These are phyloP conservation scores for Spizellomyces sp. DNA, from an alignment of 192 early-diverging fungal genomes.

Conservation along the genomic window DNA sequence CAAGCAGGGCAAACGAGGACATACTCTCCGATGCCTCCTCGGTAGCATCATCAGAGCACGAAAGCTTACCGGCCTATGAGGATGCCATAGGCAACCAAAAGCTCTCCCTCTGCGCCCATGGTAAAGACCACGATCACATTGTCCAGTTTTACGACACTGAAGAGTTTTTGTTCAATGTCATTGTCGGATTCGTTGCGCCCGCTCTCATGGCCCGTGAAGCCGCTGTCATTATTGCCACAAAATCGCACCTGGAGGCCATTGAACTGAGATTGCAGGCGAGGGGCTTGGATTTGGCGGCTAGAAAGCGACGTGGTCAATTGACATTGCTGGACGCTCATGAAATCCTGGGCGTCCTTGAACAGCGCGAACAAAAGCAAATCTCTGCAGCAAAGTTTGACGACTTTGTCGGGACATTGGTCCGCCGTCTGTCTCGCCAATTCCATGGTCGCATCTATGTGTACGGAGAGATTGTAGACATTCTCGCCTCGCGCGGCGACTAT, in stretches of 20 bases:
- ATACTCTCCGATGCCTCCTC: not conserved
- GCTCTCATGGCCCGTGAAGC: not conserved
- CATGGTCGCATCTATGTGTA: constrained; percentile 11
- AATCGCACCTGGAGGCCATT: not conserved
- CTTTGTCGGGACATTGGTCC: not conserved
- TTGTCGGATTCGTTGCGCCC: not conserved
- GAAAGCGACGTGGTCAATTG: constrained; percentile 11
- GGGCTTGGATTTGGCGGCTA: not conserved
- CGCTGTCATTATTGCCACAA: not conserved
- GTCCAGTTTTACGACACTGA: constrained; percentile 15
- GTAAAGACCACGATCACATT: not conserved
- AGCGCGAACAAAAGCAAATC: not conserved
- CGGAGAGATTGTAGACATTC: constrained; percentile 18
- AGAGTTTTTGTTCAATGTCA: constrained; percentile 10
- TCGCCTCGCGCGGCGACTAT: not conserved
- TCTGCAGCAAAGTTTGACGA: not conserved
- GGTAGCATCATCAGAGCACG: not conserved
- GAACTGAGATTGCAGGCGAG: not conserved
- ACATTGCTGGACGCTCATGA: constrained; percentile 7
- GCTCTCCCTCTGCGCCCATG: not conserved
- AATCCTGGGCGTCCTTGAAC: not conserved
- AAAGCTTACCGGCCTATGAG: constrained; percentile 3
- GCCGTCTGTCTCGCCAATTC: not conserved
- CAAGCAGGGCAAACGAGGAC: too few species aligned
- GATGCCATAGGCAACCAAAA: not conserved